phyloP scores from a whole-genome alignment of 2,329 filamentous ascomycete genomes.

The Lasiodiplodia hormozganensis region DNA sequence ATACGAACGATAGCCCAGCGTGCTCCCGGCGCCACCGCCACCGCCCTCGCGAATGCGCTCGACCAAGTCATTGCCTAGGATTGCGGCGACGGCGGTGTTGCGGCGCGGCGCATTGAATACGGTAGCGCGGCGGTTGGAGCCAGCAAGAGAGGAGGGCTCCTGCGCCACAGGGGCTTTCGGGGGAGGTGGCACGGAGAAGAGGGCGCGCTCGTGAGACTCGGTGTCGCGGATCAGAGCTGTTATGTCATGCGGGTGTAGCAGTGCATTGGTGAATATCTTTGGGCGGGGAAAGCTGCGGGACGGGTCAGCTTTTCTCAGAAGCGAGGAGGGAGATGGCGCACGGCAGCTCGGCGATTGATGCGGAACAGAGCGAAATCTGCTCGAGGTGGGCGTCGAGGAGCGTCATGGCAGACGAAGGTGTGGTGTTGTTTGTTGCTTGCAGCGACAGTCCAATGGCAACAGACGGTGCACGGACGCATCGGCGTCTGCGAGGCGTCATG shows the following conservation, averaged over 20 bases:
- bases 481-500: slow-evolving; percentile 17
- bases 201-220: slow-evolving; percentile 89
- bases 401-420: slow-evolving; percentile 41
- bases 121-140: slow-evolving; percentile 54
- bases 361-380: slow-evolving; percentile 57
- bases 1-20: slow-evolving; percentile 49
- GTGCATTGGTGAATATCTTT: slow-evolving; percentile 94
- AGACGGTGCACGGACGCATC: slow-evolving; percentile 13
- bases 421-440: slow-evolving; percentile 4
- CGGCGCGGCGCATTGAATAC: slow-evolving; percentile 64
- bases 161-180: slow-evolving; percentile 54
- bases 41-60: slow-evolving; percentile 72
- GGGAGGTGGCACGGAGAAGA: slow-evolving; percentile 88
- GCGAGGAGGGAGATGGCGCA: slow-evolving; percentile 35
- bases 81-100: slow-evolving; percentile 87
- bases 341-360: slow-evolving; percentile 56
- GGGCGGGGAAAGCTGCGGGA: slow-evolving; percentile 77
- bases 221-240: slow-evolving; percentile 94
- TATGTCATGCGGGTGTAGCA: slow-evolving; percentile 88
- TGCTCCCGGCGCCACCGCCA: slow-evolving; percentile 60
- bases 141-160: slow-evolving; percentile 16
- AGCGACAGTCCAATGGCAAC: neutral
- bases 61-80: slow-evolving; percentile 86
- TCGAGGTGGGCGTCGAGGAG: slow-evolving; percentile 58
- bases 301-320: neutral